Evolutionary conservation across 2,329 filamentous ascomycete genomes (phyloP).

Genomic region (Trichoderma aggressivum): DNA sequence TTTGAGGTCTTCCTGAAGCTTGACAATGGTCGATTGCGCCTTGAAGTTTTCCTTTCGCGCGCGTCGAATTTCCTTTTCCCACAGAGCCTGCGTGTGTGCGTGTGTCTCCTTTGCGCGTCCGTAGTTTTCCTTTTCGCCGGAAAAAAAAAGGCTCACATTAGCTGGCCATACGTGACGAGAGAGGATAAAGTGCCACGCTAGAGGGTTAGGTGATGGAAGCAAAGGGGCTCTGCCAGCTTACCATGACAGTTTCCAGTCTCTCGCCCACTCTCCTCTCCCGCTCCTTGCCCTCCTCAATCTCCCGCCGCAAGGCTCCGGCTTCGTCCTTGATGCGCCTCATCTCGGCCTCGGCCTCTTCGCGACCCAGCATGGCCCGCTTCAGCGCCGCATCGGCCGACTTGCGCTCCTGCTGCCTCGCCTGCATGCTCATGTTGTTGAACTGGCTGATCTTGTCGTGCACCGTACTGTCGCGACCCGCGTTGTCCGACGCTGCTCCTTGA

Average conservation of each 20-base stretch:
- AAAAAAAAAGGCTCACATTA: neutral
- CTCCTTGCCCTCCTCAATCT: constrained; percentile 62
- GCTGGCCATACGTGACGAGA: neutral
- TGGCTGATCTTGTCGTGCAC: constrained; percentile 68
- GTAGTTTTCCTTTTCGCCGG: constrained; percentile 62
- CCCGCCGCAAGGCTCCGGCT: constrained; percentile 49
- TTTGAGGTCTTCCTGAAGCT: constrained; percentile 72
- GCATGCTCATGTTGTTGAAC: constrained; percentile 65
- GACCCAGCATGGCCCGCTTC: constrained; percentile 63
- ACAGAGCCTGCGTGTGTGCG: constrained; percentile 62
- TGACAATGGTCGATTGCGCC: constrained; percentile 65
- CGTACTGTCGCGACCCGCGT: constrained; percentile 49
- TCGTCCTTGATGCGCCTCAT: constrained; percentile 63
- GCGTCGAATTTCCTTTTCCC: constrained; percentile 71
- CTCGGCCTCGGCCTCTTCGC: constrained; percentile 70
- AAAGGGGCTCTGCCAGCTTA: constrained; percentile 37
- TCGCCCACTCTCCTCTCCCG: constrained; percentile 64
- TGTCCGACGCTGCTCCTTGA: constrained; percentile 25
- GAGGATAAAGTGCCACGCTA: neutral
- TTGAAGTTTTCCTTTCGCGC: constrained; percentile 72
- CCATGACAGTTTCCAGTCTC: constrained; percentile 66
- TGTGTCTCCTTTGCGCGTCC: constrained; percentile 67
- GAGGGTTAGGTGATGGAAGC: neutral
- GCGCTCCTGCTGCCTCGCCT: constrained; percentile 60
- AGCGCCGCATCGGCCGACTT: constrained; percentile 64